Percentiles rank a stretch among this genome's conserved stretches.
Conservation (phyloP, 2,329 filamentous ascomycete genomes). For the Lachnellula occidentalis region DNA sequence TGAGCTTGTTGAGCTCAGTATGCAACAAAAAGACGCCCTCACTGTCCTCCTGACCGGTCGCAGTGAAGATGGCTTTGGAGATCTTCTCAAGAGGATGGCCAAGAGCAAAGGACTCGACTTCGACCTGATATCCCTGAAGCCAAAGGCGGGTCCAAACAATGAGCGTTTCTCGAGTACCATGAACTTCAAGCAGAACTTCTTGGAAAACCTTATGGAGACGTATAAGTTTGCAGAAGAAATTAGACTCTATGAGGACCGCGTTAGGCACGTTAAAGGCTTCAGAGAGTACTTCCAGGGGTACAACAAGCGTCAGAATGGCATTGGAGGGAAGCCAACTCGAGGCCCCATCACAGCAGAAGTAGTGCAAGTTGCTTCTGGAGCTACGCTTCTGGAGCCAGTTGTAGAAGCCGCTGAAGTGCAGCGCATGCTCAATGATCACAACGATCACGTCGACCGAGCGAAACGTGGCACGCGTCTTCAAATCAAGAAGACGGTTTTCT, state of each 20-base stretch:
- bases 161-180: constrained; percentile 79
- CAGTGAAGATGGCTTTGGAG: constrained; percentile 68
- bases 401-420: constrained; percentile 80
- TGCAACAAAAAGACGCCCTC: constrained; percentile 77
- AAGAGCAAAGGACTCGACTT: constrained; percentile 75
- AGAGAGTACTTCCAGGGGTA: constrained; percentile 76
- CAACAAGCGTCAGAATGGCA: constrained; percentile 53
- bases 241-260: constrained; percentile 64
- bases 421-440: constrained; percentile 84
- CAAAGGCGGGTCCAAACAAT: constrained; percentile 71
- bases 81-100: constrained; percentile 76
- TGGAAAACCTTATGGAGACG: constrained; percentile 76
- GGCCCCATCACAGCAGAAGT: constrained; percentile 72
- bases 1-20: constrained; percentile 73
- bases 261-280: constrained; percentile 71
- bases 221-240: constrained; percentile 81
- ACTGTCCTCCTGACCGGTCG: constrained; percentile 85
- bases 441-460: constrained; percentile 48
- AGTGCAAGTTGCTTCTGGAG: constrained; percentile 75
- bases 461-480: constrained; percentile 45
- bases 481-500: constrained; percentile 84
- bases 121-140: constrained; percentile 84
- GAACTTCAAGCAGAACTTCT: constrained; percentile 84
- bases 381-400: constrained; percentile 69
- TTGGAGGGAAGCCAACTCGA: constrained; percentile 48